Evolutionary conservation across 257 asterid genomes (phyloP).

Genomic region (Solanum clarkiae): DNA sequence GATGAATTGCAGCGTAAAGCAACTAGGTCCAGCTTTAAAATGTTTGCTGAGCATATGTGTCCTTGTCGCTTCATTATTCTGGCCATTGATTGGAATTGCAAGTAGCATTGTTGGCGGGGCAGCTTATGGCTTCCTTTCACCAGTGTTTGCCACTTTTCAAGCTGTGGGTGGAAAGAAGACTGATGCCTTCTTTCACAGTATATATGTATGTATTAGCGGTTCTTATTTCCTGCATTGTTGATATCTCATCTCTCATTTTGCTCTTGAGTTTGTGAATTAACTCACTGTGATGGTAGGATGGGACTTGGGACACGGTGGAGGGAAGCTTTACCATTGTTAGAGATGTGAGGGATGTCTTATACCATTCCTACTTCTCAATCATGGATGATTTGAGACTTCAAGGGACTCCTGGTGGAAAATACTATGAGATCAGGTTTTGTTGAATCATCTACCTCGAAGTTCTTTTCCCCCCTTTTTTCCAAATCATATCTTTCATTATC

Average conservation of each 20-base stretch:
- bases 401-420: constrained; percentile 46
- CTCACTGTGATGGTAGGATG: constrained; percentile 56
- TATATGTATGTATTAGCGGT: constrained; percentile 34
- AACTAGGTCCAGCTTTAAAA: constrained; percentile 69
- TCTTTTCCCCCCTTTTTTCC: not conserved
- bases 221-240: not conserved
- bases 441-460: not conserved
- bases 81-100: constrained; percentile 52
- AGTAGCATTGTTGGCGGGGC: constrained; percentile 55
- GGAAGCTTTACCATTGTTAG: constrained; percentile 65
- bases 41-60: constrained; percentile 35
- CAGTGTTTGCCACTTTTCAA: constrained; percentile 68
- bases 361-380: constrained; percentile 58
- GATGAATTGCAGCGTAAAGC: constrained; percentile 49
- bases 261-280: not conserved
- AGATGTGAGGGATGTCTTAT: constrained; percentile 68
- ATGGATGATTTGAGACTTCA: constrained; percentile 58
- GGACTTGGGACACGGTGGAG: constrained; percentile 55
- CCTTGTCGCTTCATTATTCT: constrained; percentile 28
- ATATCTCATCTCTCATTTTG: not conserved
- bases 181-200: constrained; percentile 56
- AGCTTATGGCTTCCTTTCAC: constrained; percentile 74
- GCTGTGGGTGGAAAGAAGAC: constrained; percentile 74
- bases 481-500: not conserved
- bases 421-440: constrained; percentile 71